Conservation (phyloP, 176 grass and related monocot species). For the Hordeum marinum region DNA sequence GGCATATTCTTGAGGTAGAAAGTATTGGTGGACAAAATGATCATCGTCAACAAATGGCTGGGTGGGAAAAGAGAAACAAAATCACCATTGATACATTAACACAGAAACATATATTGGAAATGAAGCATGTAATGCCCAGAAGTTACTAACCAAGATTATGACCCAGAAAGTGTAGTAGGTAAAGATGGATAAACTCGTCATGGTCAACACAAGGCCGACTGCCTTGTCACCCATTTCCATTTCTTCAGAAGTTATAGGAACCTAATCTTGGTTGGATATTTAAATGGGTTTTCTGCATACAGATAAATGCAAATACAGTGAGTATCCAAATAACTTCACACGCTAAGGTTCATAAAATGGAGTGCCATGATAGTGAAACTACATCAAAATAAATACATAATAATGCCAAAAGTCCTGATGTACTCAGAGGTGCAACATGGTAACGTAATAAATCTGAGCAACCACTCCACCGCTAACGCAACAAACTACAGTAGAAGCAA, state of each 20-base stretch:
- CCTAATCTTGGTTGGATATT: background rate
- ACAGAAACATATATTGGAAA: background rate
- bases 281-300: background rate
- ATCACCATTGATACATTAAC: background rate
- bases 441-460: background rate
- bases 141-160: constrained; percentile 69
- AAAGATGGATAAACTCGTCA: constrained; percentile 82
- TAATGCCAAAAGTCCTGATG: background rate
- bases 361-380: background rate
- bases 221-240: constrained; percentile 83
- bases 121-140: background rate
- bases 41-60: constrained; percentile 92
- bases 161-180: constrained; percentile 86
- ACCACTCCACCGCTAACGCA: background rate
- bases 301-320: background rate
- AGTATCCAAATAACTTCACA: background rate
- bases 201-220: constrained; percentile 63
- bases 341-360: background rate
- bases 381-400: background rate
- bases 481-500: background rate
- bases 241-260: background rate
- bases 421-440: background rate
- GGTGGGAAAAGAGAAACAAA: constrained; percentile 13
- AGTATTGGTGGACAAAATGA: constrained; percentile 82
- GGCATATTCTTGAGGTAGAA: constrained; percentile 76